Conservation (phyloP, 805 yeast species). For the Starmerella khaoyaiensis region DNA sequence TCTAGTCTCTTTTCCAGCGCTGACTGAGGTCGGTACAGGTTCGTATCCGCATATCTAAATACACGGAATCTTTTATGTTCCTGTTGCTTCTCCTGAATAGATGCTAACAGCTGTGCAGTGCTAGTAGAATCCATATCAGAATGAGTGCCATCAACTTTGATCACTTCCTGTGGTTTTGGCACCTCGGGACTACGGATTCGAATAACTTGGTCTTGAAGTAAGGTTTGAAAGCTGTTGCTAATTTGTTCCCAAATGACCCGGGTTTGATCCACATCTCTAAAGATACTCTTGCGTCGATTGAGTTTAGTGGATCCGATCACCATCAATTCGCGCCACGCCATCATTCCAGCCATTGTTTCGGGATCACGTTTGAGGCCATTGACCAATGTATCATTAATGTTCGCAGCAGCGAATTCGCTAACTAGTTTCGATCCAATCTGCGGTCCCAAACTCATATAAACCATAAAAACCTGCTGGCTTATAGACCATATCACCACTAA, state of each 20-base stretch:
- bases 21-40: conserved; percentile 9
- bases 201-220: conserved; percentile 3
- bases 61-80: background rate
- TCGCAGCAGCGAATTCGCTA: conserved; percentile 20
- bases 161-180: no score
- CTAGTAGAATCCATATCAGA: background rate
- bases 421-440: conserved; percentile 23
- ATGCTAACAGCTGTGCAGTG: background rate
- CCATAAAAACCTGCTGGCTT: conserved; percentile 23
- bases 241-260: conserved; percentile 28
- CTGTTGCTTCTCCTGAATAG: background rate
- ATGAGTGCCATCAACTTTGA: no score
- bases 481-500: conserved; percentile 22
- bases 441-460: conserved; percentile 31
- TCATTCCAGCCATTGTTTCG: conserved; percentile 22
- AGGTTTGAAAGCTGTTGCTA: background rate
- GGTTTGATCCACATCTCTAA: conserved; percentile 25
- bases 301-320: conserved; percentile 24
- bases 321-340: conserved; percentile 31
- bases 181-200: no score
- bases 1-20: conserved; percentile 12
- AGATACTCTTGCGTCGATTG: conserved; percentile 28
- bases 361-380: conserved; percentile 26
- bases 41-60: background rate
- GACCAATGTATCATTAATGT: conserved; percentile 30